Base-by-base conservation (phyloP, 345 rosid species). In the Gossypium rotundifolium region DNA sequence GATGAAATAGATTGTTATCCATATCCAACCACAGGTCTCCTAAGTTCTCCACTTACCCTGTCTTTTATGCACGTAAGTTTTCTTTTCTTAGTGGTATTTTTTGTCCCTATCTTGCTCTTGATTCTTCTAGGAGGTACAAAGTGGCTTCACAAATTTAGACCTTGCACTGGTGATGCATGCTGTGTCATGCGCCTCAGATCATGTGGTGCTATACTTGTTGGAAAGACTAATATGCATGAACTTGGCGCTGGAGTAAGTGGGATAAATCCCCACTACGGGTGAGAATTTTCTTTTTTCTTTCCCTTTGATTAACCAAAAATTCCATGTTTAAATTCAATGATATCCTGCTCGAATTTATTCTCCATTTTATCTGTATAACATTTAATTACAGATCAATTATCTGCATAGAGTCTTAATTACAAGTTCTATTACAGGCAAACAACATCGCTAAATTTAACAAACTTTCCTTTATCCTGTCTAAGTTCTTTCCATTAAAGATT, bases 231-330 rank as follows among this genome's bases (percentile, higher is more conserved):
- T 51, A 90, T 90, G 96, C 96, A 90, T 57, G 93, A 90, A 84
- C 89, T 90, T 12, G 96, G 96, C 3, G 93, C 91, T 46, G 93
- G 96, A 75, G 87, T 90, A 0, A 90, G 88, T 65, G 96, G 93
- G 51, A 90, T 90, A 27, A 90, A 90, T 83, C 96, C 96, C 65
- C 96, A 88, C 49, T 88, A 88, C 9, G 96, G 96, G 96, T 87
- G 27, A 62, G 25, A 69, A 0, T 22, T 52, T 59, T 12, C 48
- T 17, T 22, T 49, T 62, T 40, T 69, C 17, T 62, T 72, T 9
- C 38, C 40, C 12, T 65, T 59, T 54, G 9, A 7, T 55, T 38
- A 18, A 40, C 52, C n/a, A 17, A 33, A 44, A 51, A 33, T 52
- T 14, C 27, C 52, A 59, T 9, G 13, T 58, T 33, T 58, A 29